These are phyloP conservation scores for Rauvolfia tetraphylla DNA, from an alignment of 257 asterid species.

Conservation along the genomic window DNA sequence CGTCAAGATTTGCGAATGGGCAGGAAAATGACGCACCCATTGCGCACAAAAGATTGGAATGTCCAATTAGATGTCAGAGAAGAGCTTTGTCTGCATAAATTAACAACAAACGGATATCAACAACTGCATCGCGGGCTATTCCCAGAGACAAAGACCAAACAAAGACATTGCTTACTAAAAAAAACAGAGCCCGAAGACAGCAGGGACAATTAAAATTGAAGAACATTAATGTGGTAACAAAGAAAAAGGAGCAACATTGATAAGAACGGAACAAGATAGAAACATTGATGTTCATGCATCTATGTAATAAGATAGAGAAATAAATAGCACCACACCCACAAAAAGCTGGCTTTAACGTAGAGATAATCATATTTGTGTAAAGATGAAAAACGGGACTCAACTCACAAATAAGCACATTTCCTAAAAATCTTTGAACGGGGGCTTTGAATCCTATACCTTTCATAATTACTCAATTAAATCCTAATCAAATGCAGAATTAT, in stretches of 20 bases:
- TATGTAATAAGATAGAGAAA: no score
- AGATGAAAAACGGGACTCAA: background rate
- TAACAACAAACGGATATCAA: background rate
- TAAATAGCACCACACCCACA: background rate
- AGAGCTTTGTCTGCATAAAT: constrained; percentile 4
- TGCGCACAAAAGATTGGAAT: constrained; percentile 31
- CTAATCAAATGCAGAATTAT: background rate
- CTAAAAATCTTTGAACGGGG: background rate
- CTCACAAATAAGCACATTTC: background rate
- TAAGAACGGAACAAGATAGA: background rate
- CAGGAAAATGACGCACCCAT: constrained; percentile 62
- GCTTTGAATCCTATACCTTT: background rate
- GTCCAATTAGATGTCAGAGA: constrained; percentile 8
- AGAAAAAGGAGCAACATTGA: no score
- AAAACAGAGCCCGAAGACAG: background rate
- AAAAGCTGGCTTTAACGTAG: background rate
- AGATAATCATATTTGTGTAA: background rate
- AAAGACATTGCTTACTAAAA: no score
- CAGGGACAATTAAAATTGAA: background rate
- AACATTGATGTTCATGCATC: no score
- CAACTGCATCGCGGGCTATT: background rate
- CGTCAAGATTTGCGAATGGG: constrained; percentile 39
- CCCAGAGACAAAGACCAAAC: background rate
- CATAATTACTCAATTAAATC: background rate
- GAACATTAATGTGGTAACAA: background rate